Base-by-base conservation (phyloP, 176 grass and related monocot species). In the Avena eriantha region DNA sequence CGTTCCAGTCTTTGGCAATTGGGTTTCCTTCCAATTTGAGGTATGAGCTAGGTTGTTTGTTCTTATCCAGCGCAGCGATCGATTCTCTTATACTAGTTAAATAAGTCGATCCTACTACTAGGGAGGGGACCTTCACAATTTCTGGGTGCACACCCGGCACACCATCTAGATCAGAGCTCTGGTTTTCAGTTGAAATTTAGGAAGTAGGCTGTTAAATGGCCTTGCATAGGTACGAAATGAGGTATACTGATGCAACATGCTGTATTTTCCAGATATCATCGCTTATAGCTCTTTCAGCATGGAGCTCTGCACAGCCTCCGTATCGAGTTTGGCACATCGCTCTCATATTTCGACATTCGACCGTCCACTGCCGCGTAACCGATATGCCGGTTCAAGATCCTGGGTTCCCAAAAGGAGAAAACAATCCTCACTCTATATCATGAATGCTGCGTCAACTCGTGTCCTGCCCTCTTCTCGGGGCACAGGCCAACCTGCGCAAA, bases 281-380 rank as follows among this genome's bases (percentile, higher is more conserved):
- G 12, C 1, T 64, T 77, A 21, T 13, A 35, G 43, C n/a, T 19
- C 17, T 47, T 84, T 65, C 61, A 53, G 53, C 41, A 98, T 98
- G 96, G 96, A 92, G 73, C 84, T 94, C 39, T 95, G 89, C 81
- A 92, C 96, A 54, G 21, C 90, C 18, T 91, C 87, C 79, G 26
- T 92, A 36, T 86, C 78, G 18, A 82, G 65, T 85, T 89, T 86
- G 53, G 78, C 88, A 13, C 69, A 82, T 71, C 46, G 63, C 47
- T 73, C 79, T 34, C 19, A 57, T 47, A 5, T 80, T 59, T 35
- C 82, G 33, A 53, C 23, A 23, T 19, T 19, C 54, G 51, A 23
- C 41, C 9, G 81, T 77, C 48, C 35, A 50, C 12, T 18, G 34
- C 39, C 55, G 5, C 59, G 14, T 61, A 69, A 55, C 78, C 77